These are phyloP conservation scores for Kurtzmaniella fragi DNA, from an alignment of 805 yeast genomes.

Conservation along the genomic window DNA sequence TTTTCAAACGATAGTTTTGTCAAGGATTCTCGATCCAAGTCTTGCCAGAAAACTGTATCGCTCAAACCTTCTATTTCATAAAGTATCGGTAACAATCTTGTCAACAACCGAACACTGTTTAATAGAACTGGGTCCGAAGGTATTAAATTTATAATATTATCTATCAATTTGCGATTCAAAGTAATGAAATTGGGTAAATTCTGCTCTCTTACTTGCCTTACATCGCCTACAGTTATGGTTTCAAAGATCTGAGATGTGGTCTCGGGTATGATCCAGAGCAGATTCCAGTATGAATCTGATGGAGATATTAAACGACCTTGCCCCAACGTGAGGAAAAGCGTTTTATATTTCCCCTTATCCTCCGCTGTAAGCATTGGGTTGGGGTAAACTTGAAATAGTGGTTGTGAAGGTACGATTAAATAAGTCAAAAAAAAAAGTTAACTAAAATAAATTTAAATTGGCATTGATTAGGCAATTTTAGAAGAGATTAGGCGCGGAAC, in stretches of 20 bases:
- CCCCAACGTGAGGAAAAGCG: constrained; percentile 55
- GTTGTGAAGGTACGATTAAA: background rate
- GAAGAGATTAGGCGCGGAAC: no score
- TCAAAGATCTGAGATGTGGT: constrained; percentile 54
- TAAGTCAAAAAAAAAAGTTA: background rate
- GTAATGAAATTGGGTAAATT: constrained; percentile 54
- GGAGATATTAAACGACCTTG: constrained; percentile 34
- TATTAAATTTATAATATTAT: constrained; percentile 8
- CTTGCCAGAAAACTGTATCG: constrained; percentile 13
- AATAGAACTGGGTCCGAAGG: constrained; percentile 37
- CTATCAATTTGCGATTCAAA: constrained; percentile 28
- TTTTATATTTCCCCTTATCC: constrained; percentile 55
- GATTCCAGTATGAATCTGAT: constrained; percentile 23
- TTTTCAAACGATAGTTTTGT: no score
- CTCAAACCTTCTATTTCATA: constrained; percentile 57
- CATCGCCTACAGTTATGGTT: constrained; percentile 51
- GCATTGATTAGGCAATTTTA: background rate
- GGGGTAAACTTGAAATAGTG: background rate
- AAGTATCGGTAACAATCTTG: constrained; percentile 60
- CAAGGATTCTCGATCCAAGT: constrained; percentile 4
- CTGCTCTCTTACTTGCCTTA: constrained; percentile 53
- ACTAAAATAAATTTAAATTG: background rate
- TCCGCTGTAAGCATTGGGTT: constrained; percentile 69
- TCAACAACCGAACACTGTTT: constrained; percentile 60
- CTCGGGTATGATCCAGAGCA: constrained; percentile 35